A percentile compares a stretch with the other conserved stretches of the same genome.
Conservation (phyloP, 2,329 filamentous ascomycete genomes). For the Hypoxylon sp. region DNA sequence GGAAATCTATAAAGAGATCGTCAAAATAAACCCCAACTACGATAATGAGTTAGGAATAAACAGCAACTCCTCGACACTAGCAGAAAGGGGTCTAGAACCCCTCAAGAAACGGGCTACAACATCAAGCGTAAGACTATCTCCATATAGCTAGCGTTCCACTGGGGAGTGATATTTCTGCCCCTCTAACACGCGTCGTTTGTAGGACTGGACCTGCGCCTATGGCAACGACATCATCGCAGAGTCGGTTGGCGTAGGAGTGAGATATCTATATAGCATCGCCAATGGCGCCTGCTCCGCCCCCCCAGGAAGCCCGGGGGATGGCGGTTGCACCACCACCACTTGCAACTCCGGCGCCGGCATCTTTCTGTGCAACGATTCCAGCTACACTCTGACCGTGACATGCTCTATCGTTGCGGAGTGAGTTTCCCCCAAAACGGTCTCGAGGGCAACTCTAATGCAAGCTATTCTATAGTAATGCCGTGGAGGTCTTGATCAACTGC, state of each 20-base stretch:
- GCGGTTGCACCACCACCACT: conserved; percentile 25
- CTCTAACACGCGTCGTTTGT: conserved; percentile 2
- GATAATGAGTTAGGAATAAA: conserved; percentile 34
- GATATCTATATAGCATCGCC: conserved; percentile 35
- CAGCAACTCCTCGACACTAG: conserved; percentile 18
- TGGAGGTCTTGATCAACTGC: conserved; percentile 37
- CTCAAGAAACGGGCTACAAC: conserved; percentile 34
- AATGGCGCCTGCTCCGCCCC: conserved; percentile 33
- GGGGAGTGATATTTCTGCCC: too few species aligned
- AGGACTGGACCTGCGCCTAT: conserved; percentile 35
- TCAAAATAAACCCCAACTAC: conserved; percentile 32
- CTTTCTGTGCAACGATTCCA: conserved; percentile 31
- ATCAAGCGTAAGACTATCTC: conserved; percentile 20
- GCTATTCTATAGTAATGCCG: conserved; percentile 24
- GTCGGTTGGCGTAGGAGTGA: conserved; percentile 24
- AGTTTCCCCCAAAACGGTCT: background rate
- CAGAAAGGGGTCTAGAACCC: conserved; percentile 13
- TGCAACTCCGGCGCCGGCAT: conserved; percentile 31
- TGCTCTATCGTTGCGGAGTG: conserved; percentile 29
- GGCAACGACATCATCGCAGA: conserved; percentile 30
- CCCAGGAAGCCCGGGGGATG: conserved; percentile 23
- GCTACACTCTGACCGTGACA: conserved; percentile 10
- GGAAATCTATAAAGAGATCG: conserved; percentile 36
- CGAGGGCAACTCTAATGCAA: background rate
- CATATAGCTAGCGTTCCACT: background rate